Base-by-base conservation (phyloP, 345 rosid genomes). In the Atalantia buxifolia region DNA sequence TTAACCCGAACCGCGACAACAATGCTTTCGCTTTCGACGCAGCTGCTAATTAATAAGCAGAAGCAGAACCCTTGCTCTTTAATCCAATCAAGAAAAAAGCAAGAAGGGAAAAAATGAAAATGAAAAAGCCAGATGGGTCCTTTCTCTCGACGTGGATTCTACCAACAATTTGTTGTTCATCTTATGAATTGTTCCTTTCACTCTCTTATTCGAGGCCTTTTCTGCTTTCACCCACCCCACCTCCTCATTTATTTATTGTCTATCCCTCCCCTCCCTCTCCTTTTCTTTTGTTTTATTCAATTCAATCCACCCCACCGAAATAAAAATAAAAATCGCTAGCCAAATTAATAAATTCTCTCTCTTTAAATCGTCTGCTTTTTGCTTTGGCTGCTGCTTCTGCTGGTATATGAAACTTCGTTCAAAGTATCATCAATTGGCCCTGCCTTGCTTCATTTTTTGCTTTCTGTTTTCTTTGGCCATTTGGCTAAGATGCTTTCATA, bases 151-250 rank as follows among this genome's bases (percentile, higher is more conserved):
- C 64, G 82, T 64, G 87, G 76, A 83, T 79, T 79, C 81, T 83
- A 86, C 83, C 80, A 63, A 76, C 80, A 59, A 76, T 82, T 86
- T 86, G 80, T 82, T 81, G 86, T 76, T 60, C 82, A 73, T 69
- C 62, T 69, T 73, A 79, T 78, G 93, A 83, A 42, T 83, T 81
- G 92, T 92, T 89, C 87, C 84, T 92, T 86, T 89, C 93, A 86
- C 78, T 38, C 76, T 73, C 67, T 40, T 45, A 12, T 45, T 13
- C 13, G 50, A 45, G 50, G 50, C 3, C 50, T 18, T 45, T 45
- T 45, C 50, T 3, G 50, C 7, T 1, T 53, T 16, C 76, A 69
- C 83, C 74, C 18, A 2, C 70, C 57, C 6, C 69, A 63, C 30
- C 9, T 10, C 33, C 66, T 72, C 56, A 28, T 33, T 33, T 50